Base-by-base conservation (phyloP, 768 basidiomycete genomes). In the Pisolithus orientalis region DNA sequence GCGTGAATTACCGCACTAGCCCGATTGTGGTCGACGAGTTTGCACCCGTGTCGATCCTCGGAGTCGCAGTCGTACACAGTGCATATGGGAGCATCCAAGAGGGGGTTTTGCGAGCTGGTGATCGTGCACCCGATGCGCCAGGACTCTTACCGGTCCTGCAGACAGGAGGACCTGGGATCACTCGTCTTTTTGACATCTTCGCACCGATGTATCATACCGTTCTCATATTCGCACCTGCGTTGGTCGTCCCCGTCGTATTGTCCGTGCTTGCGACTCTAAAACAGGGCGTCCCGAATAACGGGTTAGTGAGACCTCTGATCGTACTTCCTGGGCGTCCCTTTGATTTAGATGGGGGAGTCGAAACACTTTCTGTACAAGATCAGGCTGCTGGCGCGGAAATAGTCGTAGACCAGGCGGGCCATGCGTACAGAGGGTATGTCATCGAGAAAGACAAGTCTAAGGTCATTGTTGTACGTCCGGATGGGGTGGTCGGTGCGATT, bases 401-500 rank as follows among this genome's bases (percentile, higher is more conserved):
- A 44, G 2, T 28, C 9, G 4, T 29, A 13, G 27, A 44, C 25
- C 44, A 16, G 25, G 11, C 24, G 6, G 44, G 44, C 14, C 44
- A 44, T 13, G 44, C 44, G 28, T 28, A 44, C 27, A 1, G 27
- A 27, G 44, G 25, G 24, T 44, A 53, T 39, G 13, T 38, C 5
- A 39, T 49, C 24, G 21, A 39, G 16, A 29, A 27, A 8, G 53
- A 40, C 2, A 14, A 40, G 24, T 24, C 17, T 16, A 44, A 38
- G 24, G 29, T 66, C 6, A 61, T 74, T n/a, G 49, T 56, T 8
- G 62, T 77, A 14, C 59, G 75, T 17, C 75, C 74, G 0, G 75
- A 77, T 59, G 72, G 71, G 5, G 62, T 72, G 14, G 59, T 76
- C 25, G 75, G 75, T 13, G 73, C 71, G 2, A 62, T 74, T 31